phyloP scores from a whole-genome alignment of 148 eudicot species.

The Fagopyrum esculentum region DNA sequence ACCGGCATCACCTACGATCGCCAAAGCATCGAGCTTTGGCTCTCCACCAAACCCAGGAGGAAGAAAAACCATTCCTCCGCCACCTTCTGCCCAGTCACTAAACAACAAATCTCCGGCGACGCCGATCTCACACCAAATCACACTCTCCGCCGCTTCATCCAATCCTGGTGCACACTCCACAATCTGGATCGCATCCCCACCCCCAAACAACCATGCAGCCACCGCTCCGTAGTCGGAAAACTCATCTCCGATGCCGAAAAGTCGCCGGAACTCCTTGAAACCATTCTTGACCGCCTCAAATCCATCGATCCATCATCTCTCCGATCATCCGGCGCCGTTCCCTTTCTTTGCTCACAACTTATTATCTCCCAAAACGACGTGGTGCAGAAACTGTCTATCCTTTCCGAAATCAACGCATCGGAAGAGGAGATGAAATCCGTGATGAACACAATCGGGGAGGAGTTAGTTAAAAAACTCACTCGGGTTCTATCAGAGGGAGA shows the following conservation, averaged over 20 bases:
- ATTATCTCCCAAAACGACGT: neutral
- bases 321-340: neutral
- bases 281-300: neutral
- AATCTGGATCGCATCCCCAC: slow-evolving; percentile 75
- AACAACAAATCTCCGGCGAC: slow-evolving; percentile 26
- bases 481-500: neutral
- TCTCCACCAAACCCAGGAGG: slow-evolving; percentile 11
- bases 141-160: slow-evolving; percentile 80
- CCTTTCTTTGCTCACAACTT: neutral
- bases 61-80: slow-evolving; percentile 15
- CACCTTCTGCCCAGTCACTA: slow-evolving; percentile 62
- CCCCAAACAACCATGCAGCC: slow-evolving; percentile 36
- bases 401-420: neutral
- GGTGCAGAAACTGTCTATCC: neutral
- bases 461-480: neutral
- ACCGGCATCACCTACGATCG: slow-evolving; percentile 87
- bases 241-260: neutral
- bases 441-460: neutral
- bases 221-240: neutral
- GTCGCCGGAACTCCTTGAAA: neutral
- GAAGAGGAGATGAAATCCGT: slow-evolving; percentile 5
- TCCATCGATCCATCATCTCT: neutral
- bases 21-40: slow-evolving; percentile 63
- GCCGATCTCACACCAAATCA: slow-evolving; percentile 63
- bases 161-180: slow-evolving; percentile 79